Conservation (phyloP, 306 rosid genomes). For the Cicer bijugum region DNA sequence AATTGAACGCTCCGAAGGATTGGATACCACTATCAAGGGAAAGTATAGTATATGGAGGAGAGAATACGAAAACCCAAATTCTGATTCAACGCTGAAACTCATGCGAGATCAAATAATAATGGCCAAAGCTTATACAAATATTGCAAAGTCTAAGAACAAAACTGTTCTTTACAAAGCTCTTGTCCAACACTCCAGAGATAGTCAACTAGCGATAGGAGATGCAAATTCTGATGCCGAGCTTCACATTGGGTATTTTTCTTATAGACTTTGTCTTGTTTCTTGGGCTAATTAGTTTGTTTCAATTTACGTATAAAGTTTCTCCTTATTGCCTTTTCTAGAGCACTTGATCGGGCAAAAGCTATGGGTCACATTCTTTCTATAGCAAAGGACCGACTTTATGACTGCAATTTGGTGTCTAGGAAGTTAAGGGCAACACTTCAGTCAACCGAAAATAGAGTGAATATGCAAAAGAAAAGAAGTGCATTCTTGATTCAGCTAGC, state of each 20-base stretch:
- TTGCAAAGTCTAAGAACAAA: conserved; percentile 83
- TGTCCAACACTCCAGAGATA: conserved; percentile 63
- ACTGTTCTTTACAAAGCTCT: conserved; percentile 64
- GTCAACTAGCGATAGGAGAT: conserved; percentile 77
- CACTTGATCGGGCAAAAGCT: conserved; percentile 85
- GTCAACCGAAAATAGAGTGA: conserved; percentile 79
- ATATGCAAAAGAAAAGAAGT: conserved; percentile 73
- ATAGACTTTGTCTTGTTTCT: conserved; percentile 38
- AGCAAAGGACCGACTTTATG: conserved; percentile 87
- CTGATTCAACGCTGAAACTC: conserved; percentile 91
- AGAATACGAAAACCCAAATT: conserved; percentile 83
- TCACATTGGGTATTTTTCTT: conserved; percentile 68
- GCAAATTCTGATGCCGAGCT: conserved; percentile 86
- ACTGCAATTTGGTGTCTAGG: conserved; percentile 69
- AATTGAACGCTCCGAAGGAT: conserved; percentile 65
- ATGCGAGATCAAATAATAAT: conserved; percentile 94
- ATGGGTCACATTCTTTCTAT: conserved; percentile 88
- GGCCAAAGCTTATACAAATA: conserved; percentile 84
- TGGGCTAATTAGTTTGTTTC: conserved; percentile 37
- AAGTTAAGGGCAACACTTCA: conserved; percentile 91
- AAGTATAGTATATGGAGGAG: conserved; percentile 96
- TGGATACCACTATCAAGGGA: conserved; percentile 69
- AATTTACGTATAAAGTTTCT: conserved; percentile 48
- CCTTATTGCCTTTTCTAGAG: conserved; percentile 58
- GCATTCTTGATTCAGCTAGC: conserved; percentile 93